Conservation (phyloP, 176 grass and related monocot species). For the Aegilops longissima region DNA sequence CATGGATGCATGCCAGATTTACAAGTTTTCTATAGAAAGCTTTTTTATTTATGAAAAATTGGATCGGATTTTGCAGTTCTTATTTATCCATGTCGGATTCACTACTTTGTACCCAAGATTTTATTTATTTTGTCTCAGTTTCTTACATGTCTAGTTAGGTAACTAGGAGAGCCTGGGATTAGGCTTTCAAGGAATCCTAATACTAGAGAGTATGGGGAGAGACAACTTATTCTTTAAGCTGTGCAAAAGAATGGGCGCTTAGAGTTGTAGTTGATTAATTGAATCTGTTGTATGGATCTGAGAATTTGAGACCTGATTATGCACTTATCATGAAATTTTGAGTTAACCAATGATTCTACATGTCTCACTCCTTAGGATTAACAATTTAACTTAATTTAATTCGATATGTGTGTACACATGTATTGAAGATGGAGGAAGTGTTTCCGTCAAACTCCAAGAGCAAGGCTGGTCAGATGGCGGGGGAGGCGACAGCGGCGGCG, state of each 20-base stretch:
- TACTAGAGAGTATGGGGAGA: too few species aligned
- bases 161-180: not conserved
- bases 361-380: not conserved
- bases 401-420: not conserved
- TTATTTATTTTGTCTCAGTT: not conserved
- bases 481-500: not conserved
- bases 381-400: not conserved
- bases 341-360: not conserved
- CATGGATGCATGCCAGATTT: not conserved
- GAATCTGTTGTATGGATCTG: not conserved
- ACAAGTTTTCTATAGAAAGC: not conserved
- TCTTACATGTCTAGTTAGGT: not conserved
- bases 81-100: not conserved
- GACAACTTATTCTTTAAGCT: too few species aligned
- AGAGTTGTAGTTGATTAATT: not conserved
- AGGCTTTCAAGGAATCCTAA: not conserved
- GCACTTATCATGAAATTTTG: not conserved
- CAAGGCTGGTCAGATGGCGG: conserved; percentile 11
- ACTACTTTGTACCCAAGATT: not conserved
- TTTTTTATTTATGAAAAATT: not conserved
- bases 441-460: not conserved
- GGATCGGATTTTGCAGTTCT: too few species aligned
- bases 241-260: not conserved
- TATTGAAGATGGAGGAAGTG: not conserved
- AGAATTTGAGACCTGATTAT: not conserved